Percentiles rank a stretch among this genome's conserved stretches.
Conservation (phyloP, 176 grass and related monocot species). For the Pharus latifolius region DNA sequence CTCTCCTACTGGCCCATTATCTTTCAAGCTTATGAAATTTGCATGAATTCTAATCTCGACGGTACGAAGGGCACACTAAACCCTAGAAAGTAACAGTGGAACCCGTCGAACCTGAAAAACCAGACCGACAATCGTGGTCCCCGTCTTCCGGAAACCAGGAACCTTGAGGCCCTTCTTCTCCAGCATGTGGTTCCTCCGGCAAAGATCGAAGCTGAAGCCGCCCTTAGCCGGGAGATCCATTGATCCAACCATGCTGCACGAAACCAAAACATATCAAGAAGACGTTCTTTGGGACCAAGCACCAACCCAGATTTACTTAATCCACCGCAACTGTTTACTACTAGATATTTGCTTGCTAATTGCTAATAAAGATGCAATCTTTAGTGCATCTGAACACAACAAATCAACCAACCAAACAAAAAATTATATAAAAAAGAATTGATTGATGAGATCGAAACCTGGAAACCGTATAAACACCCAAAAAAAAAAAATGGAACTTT, state of each 20-base stretch:
- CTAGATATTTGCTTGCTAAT: too few species aligned
- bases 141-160: constrained; percentile 70
- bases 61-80: neutral
- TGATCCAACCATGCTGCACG: constrained; percentile 54
- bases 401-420: too few species aligned
- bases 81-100: neutral
- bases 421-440: too few species aligned
- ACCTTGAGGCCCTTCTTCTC: constrained; percentile 48
- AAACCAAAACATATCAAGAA: neutral
- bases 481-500: too few species aligned
- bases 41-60: too few species aligned
- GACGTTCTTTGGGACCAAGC: neutral
- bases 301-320: neutral
- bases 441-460: too few species aligned
- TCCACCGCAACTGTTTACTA: neutral
- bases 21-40: too few species aligned
- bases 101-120: constrained; percentile 49
- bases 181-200: constrained; percentile 62
- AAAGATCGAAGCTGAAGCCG: constrained; percentile 77
- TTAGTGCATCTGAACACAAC: too few species aligned
- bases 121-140: constrained; percentile 89
- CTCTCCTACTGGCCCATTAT: too few species aligned
- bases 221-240: constrained; percentile 65
- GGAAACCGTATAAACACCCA: too few species aligned
- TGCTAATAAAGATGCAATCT: too few species aligned